These are phyloP conservation scores for Trichoderma afroharzianum DNA, from an alignment of 2,329 filamentous ascomycete species.

Conservation along the genomic window DNA sequence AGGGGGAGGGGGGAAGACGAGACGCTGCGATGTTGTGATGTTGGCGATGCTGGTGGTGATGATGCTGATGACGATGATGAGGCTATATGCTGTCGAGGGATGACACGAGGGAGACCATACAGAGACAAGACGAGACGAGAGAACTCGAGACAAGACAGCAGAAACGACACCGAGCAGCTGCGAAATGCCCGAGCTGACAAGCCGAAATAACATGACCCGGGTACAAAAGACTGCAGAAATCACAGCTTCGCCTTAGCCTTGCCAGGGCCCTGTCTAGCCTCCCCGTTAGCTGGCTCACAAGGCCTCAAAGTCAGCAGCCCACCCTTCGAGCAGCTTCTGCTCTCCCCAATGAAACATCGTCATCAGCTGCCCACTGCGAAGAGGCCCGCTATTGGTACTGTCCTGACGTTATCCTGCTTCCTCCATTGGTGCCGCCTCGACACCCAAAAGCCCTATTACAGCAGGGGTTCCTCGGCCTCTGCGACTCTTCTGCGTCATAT, in stretches of 20 bases:
- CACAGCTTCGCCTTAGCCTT: background rate
- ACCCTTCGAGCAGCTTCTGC: background rate
- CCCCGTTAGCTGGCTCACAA: conserved; percentile 5
- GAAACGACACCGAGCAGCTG: background rate
- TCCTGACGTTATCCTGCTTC: conserved; percentile 17
- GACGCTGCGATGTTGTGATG: background rate
- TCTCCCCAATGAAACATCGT: conserved; percentile 9
- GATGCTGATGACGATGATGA: background rate
- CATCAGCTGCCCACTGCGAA: conserved; percentile 17
- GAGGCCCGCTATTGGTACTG: conserved; percentile 16
- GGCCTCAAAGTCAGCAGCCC: conserved; percentile 11
- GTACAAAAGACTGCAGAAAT: background rate
- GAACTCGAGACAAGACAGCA: background rate
- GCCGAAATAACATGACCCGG: background rate
- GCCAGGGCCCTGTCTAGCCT: conserved; percentile 11
- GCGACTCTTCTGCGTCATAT: conserved; percentile 16
- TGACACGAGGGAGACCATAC: background rate
- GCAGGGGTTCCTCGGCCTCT: background rate
- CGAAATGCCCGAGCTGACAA: background rate
- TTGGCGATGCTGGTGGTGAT: background rate
- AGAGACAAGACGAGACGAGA: background rate
- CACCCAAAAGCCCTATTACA: background rate
- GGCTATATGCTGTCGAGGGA: background rate
- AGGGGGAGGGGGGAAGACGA: background rate
- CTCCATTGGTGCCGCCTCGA: conserved; percentile 3